phyloP scores from a whole-genome alignment of 164 flowering plant species.

The Platanus orientalis region DNA sequence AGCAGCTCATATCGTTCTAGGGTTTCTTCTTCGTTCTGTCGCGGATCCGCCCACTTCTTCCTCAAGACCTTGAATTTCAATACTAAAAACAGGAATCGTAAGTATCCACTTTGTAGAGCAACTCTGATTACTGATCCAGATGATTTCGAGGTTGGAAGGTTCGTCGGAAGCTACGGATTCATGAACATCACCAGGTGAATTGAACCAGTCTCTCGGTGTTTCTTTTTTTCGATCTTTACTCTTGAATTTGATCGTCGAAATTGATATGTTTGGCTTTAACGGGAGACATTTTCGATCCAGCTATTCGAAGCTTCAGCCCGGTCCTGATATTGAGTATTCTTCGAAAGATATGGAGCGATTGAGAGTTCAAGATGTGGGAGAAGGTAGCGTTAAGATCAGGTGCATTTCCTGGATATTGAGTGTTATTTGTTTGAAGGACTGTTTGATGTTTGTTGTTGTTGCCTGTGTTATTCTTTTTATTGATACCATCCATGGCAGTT shows the following conservation, averaged over 20 bases:
- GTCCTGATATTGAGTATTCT: conserved; percentile 30
- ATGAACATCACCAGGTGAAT: conserved; percentile 80
- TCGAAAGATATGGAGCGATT: conserved; percentile 48
- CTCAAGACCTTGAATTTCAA: conserved; percentile 5
- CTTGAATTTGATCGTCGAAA: background rate
- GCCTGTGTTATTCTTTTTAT: conserved; percentile 16
- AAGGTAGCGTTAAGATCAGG: conserved; percentile 90
- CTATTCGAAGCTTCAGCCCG: conserved; percentile 54
- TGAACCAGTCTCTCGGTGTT: background rate
- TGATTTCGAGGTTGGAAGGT: conserved; percentile 70
- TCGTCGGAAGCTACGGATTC: conserved; percentile 85
- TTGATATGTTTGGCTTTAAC: background rate
- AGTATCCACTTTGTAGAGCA: conserved; percentile 24
- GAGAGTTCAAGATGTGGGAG: conserved; percentile 77
- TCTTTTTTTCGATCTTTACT: background rate
- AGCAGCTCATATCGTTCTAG: background rate
- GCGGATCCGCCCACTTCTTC: conserved; percentile 6
- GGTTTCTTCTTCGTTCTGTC: background rate
- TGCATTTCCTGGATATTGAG: conserved; percentile 16
- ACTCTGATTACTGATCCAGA: conserved; percentile 53
- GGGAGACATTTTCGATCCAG: conserved; percentile 33
- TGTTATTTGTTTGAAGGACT: background rate
- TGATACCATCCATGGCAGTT: conserved; percentile 52
- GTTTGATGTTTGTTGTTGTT: background rate
- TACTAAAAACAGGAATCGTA: background rate